Percentiles rank a stretch among this genome's conserved stretches.
Conservation (phyloP, 2,329 filamentous ascomycete species). For the Colletotrichum incanum region DNA sequence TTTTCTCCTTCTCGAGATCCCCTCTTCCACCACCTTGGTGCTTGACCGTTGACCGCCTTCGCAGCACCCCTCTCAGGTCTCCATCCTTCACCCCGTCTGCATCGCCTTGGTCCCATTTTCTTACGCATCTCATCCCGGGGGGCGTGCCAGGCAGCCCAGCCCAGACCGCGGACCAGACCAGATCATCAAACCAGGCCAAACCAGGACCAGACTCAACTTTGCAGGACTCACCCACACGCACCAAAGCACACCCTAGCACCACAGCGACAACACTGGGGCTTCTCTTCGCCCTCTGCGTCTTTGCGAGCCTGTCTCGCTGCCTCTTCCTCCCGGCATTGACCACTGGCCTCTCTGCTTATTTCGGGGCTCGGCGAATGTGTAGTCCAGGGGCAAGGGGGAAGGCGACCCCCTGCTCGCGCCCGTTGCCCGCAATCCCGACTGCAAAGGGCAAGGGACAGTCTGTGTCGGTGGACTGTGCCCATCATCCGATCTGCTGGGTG, state of each 20-base stretch:
- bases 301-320: neutral
- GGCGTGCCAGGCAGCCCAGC: constrained; percentile 9
- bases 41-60: constrained; percentile 25
- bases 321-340: neutral
- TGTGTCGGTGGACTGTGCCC: constrained; percentile 41
- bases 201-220: neutral
- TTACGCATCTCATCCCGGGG: constrained; percentile 1
- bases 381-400: neutral
- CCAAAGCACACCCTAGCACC: constrained; percentile 6
- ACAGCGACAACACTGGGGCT: neutral
- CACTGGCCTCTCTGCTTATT: constrained; percentile 23
- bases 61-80: neutral
- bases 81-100: neutral
- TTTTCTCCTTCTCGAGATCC: neutral
- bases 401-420: neutral
- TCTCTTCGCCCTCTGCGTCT: constrained; percentile 4
- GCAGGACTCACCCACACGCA: constrained; percentile 6
- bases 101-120: constrained; percentile 14
- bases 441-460: constrained; percentile 37
- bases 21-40: constrained; percentile 1
- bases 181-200: neutral
- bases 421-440: constrained; percentile 26
- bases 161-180: constrained; percentile 12
- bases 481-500: constrained; percentile 42
- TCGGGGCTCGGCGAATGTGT: constrained; percentile 32